These are phyloP conservation scores for Leptomonas pyrrhocoris DNA, from an alignment of 208 protist species.

Conservation along the genomic window DNA sequence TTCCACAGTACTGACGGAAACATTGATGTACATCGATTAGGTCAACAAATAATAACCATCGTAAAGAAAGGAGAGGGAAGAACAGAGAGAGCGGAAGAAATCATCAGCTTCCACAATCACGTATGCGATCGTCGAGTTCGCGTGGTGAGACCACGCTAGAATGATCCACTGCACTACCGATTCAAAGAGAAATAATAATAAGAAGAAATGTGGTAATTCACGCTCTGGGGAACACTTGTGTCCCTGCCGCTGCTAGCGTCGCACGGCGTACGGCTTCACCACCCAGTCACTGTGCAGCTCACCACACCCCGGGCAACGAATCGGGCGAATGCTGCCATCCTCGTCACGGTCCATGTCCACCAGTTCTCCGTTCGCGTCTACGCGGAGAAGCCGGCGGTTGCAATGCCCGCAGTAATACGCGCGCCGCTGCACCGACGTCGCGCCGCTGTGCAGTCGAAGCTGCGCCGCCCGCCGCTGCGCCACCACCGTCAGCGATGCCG, in stretches of 20 bases:
- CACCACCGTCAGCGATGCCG: background rate
- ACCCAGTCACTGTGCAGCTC: constrained; percentile 74
- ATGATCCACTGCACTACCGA: too few species aligned
- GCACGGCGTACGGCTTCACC: constrained; percentile 51
- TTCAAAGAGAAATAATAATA: too few species aligned
- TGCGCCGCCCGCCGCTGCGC: constrained; percentile 4
- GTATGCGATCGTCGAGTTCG: too few species aligned
- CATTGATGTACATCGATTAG: too few species aligned
- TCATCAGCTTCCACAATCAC: too few species aligned
- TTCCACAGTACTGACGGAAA: background rate
- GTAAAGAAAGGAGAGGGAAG: too few species aligned
- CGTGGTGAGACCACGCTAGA: too few species aligned
- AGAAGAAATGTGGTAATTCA: too few species aligned
- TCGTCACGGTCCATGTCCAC: constrained; percentile 77
- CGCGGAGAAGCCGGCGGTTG: constrained; percentile 66
- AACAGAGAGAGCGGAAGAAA: too few species aligned
- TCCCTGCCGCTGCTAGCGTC: background rate
- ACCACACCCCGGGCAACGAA: constrained; percentile 81
- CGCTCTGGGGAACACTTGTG: background rate
- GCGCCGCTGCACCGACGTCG: constrained; percentile 21
- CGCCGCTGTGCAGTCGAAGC: background rate
- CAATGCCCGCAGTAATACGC: constrained; percentile 83
- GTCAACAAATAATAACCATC: too few species aligned
- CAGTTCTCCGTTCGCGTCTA: constrained; percentile 77
- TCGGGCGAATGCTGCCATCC: constrained; percentile 63